Evolutionary conservation across 164 flowering plant species (phyloP).

Genomic region (Dillenia suffruticosa): DNA sequence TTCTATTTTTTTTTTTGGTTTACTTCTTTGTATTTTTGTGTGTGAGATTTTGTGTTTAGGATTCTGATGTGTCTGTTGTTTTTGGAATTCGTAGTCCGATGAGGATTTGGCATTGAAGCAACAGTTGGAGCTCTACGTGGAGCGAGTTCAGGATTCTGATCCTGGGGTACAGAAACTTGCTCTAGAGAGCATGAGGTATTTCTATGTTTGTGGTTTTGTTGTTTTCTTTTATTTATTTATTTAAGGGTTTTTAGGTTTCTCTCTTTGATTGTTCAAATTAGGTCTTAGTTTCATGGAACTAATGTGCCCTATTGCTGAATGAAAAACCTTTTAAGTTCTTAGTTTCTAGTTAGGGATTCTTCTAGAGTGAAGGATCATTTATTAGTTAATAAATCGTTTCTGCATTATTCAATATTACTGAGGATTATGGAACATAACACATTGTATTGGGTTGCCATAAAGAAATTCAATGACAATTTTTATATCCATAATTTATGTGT

Average conservation of each 20-base stretch:
- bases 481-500: too few relatives aligned
- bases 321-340: too few relatives aligned
- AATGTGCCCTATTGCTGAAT: too few relatives aligned
- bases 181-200: slow-evolving; percentile 92
- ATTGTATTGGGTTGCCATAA: too few relatives aligned
- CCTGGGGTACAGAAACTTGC: slow-evolving; percentile 85
- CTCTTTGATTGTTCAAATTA: background rate
- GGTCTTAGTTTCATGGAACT: background rate
- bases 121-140: slow-evolving; percentile 91
- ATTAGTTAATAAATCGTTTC: too few relatives aligned
- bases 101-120: slow-evolving; percentile 96
- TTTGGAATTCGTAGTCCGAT: slow-evolving; percentile 57
- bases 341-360: too few relatives aligned
- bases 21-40: background rate
- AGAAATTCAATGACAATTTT: too few relatives aligned
- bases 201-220: background rate
- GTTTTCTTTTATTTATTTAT: background rate
- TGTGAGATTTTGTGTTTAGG: background rate
- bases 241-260: slow-evolving; percentile 1
- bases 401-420: too few relatives aligned
- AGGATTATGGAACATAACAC: too few relatives aligned
- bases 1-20: background rate
- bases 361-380: too few relatives aligned
- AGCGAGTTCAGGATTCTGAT: slow-evolving; percentile 82
- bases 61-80: slow-evolving; percentile 1